Conservation (phyloP, 176 grass and related monocot species). For the Raddia guianensis region DNA sequence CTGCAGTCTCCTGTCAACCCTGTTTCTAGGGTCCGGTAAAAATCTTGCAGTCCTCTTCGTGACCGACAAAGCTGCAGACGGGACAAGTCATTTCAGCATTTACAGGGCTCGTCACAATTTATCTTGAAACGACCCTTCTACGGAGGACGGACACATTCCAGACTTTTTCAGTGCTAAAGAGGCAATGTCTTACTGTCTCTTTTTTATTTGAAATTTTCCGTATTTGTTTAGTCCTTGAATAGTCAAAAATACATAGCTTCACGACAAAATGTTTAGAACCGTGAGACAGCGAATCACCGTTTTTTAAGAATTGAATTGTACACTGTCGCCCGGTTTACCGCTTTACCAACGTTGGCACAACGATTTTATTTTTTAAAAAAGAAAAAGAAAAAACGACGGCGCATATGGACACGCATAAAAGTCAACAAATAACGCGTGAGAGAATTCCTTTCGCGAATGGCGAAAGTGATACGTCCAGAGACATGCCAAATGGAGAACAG, state of each 20-base stretch:
- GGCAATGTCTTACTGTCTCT: not conserved
- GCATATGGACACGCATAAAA: not conserved
- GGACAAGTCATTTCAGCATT: not conserved
- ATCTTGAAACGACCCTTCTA: not conserved
- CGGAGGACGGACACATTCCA: not conserved
- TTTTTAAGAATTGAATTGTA: not conserved
- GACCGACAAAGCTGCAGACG: not conserved
- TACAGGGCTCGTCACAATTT: not conserved
- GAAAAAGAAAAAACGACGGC: not conserved
- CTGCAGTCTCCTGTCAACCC: not conserved
- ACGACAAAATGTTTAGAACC: not conserved
- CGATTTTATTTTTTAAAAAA: not conserved
- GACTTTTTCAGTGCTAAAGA: not conserved
- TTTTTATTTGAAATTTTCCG: no score
- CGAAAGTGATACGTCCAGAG: not conserved
- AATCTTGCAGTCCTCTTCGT: not conserved
- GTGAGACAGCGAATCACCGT: not conserved
- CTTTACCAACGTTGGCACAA: not conserved
- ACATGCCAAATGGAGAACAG: constrained; percentile 37
- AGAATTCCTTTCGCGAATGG: not conserved
- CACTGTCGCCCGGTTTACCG: not conserved
- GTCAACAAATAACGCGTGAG: constrained; percentile 34
- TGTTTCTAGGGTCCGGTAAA: not conserved
- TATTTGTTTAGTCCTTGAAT: not conserved
- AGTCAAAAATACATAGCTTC: not conserved